Evolutionary conservation across 345 rosid species (phyloP).

Genomic region (Trapa incisa): DNA sequence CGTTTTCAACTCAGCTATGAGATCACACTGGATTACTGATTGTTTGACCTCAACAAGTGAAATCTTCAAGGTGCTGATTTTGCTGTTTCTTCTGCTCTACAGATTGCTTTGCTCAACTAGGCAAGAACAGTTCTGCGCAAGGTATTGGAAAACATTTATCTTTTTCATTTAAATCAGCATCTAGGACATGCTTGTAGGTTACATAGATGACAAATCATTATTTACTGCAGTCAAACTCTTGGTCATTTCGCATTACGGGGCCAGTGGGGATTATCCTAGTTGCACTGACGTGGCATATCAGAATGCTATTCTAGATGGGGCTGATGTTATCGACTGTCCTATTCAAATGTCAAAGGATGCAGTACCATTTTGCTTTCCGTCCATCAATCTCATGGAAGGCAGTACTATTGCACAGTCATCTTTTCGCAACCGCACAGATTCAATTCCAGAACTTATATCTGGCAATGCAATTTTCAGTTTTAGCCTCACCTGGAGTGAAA

Average conservation of each 20-base stretch:
- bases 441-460: constrained; percentile 27
- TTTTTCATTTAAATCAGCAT: not conserved
- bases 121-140: constrained; percentile 39
- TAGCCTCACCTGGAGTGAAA: constrained; percentile 53
- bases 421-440: constrained; percentile 24
- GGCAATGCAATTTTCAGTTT: constrained; percentile 47
- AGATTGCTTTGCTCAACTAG: constrained; percentile 72
- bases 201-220: constrained; percentile 1
- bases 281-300: constrained; percentile 71
- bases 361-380: constrained; percentile 47
- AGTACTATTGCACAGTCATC: constrained; percentile 29
- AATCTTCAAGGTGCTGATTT: constrained; percentile 15
- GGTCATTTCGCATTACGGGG: constrained; percentile 69
- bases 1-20: not conserved
- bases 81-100: constrained; percentile 13
- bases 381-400: constrained; percentile 46
- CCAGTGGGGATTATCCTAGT: constrained; percentile 87
- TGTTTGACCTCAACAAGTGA: not conserved
- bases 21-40: not conserved
- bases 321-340: constrained; percentile 69
- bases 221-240: constrained; percentile 27
- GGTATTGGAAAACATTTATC: constrained; percentile 24
- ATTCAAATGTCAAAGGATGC: constrained; percentile 77
- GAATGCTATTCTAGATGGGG: constrained; percentile 61
- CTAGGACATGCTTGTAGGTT: not conserved